Percentiles rank a stretch among this genome's conserved stretches.
phyloP scores from a whole-genome alignment of 1,284 basidiomycete species.

The Leucocoprinus gongylophorus region DNA sequence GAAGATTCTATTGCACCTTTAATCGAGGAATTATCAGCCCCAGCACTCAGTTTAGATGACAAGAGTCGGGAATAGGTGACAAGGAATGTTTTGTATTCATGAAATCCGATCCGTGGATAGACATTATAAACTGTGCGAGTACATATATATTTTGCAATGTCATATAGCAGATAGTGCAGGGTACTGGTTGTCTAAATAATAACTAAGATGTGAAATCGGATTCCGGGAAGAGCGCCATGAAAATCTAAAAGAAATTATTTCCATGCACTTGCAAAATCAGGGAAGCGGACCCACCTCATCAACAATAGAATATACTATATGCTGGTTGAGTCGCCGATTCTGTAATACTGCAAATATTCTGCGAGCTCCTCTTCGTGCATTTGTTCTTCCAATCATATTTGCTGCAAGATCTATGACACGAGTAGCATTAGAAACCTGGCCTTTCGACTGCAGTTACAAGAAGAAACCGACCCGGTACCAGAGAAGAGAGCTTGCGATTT shows the following conservation, averaged over 20 bases:
- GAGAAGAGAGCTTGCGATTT: slow-evolving; percentile 76
- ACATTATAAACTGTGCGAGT: not conserved
- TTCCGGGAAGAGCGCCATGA: slow-evolving; percentile 58
- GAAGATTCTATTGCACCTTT: slow-evolving; percentile 1
- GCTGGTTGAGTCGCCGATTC: slow-evolving; percentile 88
- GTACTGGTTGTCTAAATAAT: not conserved
- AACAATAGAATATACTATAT: slow-evolving; percentile 79
- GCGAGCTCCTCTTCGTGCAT: slow-evolving; percentile 86
- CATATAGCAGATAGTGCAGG: not conserved
- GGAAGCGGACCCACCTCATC: slow-evolving; percentile 63
- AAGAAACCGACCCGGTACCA: slow-evolving; percentile 71
- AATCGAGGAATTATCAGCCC: not conserved
- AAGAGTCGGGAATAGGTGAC: not conserved
- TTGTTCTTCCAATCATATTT: slow-evolving; percentile 93
- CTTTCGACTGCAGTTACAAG: not conserved
- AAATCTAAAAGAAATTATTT: slow-evolving; percentile 36
- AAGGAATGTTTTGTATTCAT: no score
- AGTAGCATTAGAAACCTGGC: slow-evolving; percentile 1
- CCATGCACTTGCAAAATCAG: slow-evolving; percentile 6
- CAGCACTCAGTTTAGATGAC: not conserved
- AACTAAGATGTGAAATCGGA: slow-evolving; percentile 10
- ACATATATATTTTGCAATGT: not conserved
- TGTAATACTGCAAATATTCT: slow-evolving; percentile 90
- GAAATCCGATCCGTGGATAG: not conserved
- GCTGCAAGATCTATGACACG: slow-evolving; percentile 76